These are phyloP conservation scores for Boletus coccyginus DNA, from an alignment of 768 basidiomycete genomes.

Conservation along the genomic window DNA sequence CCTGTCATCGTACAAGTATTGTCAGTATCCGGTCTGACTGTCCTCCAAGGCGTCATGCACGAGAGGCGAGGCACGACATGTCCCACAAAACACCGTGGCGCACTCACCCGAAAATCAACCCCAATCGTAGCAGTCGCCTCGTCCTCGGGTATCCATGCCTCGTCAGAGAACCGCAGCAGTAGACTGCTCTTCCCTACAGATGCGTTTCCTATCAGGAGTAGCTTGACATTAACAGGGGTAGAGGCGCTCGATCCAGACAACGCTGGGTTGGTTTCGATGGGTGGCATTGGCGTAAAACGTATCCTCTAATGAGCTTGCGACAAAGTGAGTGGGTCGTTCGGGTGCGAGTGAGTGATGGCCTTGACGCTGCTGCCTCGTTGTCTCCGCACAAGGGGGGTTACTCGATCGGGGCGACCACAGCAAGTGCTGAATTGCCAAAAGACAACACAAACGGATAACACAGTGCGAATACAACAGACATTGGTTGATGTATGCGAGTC, in stretches of 20 bases:
- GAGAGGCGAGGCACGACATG: background rate
- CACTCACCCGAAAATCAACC: constrained; percentile 77
- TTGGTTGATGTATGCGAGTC: background rate
- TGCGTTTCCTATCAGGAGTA: constrained; percentile 82
- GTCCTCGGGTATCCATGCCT: constrained; percentile 91
- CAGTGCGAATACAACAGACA: constrained; percentile 8
- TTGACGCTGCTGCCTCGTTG: constrained; percentile 21
- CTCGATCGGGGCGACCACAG: constrained; percentile 15
- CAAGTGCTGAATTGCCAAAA: background rate
- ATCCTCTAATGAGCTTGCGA: background rate
- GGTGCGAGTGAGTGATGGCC: background rate
- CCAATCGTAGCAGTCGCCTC: constrained; percentile 85
- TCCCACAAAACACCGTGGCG: background rate
- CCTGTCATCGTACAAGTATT: constrained; percentile 39
- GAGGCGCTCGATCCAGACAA: constrained; percentile 26
- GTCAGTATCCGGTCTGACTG: background rate
- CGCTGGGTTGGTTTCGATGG: constrained; percentile 21
- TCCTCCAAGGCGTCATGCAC: background rate
- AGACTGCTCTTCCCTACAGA: constrained; percentile 93
- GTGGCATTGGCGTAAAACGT: constrained; percentile 12
- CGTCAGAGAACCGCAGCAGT: constrained; percentile 92
- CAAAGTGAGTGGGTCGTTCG: background rate
- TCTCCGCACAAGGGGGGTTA: constrained; percentile 13
- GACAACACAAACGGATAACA: background rate
- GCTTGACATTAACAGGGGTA: constrained; percentile 65